Evolutionary conservation across 2,329 filamentous ascomycete genomes (phyloP), one percentile per base, ranked within the genome.

Genomic region (Exophiala bonariae): DNA sequence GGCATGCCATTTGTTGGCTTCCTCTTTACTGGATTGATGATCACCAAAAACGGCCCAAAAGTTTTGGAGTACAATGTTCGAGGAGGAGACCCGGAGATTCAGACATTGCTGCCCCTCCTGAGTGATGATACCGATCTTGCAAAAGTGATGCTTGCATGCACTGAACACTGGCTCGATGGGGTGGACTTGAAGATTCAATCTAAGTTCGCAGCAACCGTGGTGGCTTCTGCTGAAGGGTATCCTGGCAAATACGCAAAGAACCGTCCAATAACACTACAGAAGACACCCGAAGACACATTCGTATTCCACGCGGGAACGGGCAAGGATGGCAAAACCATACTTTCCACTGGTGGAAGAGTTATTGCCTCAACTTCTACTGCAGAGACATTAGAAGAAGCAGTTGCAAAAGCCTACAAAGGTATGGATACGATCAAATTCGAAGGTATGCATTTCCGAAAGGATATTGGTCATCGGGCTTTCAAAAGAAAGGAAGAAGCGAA

Each of bases 11-110:
- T 88, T 67, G 76, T 80, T 37, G 87, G 89, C 49, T 82, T 89
- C 38, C 77, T 95, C 14, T 93, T 93, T 69, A 93, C 88, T 1
- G 93, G 91, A n/a, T 74, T 96, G 32, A 96, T 96, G 89, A 87
- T 96, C 72, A 93, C 89, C 18, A 81, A 82, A 59, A 68, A 77
- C 37, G 91, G 91, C 0, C 84, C 90, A 34, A 90, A 88, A 68
- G 85, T 89, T 7, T 78, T 96, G 43, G 90, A 96, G 69, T 96
- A 96, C 75, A 96, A 96, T 61, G 89, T 95, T 40, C 83, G 91
- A 47, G 95, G 95, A 62, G 91, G 91, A 38, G 90, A 96, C 63
- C 91, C 91, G 2, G 91, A 96, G 70, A 93, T 89, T 0, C 89
- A 96, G 71, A 93, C 87, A 2, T 77, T 96, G 16, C 75, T 96